Evolutionary conservation across 352 stramenopile genomes (phyloP).

Genomic region (Globisporangium sylvaticum): DNA sequence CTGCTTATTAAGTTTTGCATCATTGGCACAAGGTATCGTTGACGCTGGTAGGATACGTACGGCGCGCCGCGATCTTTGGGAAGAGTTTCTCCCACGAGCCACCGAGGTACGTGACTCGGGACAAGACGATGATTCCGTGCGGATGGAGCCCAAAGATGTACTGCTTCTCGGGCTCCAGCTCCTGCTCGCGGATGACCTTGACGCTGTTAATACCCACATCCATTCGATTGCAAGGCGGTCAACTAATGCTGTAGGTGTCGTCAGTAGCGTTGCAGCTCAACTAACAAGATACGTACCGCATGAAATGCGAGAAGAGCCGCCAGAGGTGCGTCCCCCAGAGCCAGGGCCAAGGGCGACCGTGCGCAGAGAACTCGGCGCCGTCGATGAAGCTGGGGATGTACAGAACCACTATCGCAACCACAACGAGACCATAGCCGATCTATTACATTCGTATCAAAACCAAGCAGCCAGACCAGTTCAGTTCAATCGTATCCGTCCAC

Average conservation of each 20-base stretch:
- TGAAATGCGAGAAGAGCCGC: constrained; percentile 41
- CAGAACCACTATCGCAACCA: no score
- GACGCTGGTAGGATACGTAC: constrained; percentile 33
- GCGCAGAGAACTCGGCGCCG: no score
- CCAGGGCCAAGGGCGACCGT: no score
- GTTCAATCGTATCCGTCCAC: no score
- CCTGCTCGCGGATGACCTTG: constrained; percentile 62
- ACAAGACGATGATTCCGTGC: constrained; percentile 74
- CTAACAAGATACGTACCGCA: constrained; percentile 22
- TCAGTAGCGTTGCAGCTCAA: background rate
- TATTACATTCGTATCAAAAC: no score
- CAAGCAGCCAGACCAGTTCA: background rate
- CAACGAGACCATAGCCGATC: constrained; percentile 19
- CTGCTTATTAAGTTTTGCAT: background rate
- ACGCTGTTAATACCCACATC: constrained; percentile 17
- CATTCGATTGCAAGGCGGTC: no score
- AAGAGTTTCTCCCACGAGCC: constrained; percentile 74
- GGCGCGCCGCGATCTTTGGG: constrained; percentile 41
- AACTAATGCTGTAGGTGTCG: no score
- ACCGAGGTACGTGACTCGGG: constrained; percentile 45
- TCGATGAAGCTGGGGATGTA: constrained; percentile 13
- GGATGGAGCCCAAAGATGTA: constrained; percentile 77
- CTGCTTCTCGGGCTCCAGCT: constrained; percentile 57
- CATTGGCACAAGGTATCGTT: background rate
- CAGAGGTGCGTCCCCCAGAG: no score